Percentiles rank a stretch among this genome's conserved stretches.
phyloP scores from a whole-genome alignment of 2,329 filamentous ascomycete genomes.

The Colletotrichum abscissum region DNA sequence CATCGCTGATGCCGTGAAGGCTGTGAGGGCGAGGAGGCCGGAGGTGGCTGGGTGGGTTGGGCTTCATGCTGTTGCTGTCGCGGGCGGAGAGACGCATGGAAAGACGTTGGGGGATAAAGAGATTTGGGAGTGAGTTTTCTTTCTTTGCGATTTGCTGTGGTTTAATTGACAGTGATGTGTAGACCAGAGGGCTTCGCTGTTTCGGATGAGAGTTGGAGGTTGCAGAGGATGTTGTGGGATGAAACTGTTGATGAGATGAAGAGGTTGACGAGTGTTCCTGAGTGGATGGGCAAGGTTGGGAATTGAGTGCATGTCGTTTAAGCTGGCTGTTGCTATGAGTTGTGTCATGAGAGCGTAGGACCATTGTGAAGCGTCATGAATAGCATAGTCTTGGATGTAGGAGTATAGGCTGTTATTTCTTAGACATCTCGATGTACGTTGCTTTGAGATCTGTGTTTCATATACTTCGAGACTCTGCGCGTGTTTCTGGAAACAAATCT shows the following conservation, averaged over 20 bases:
- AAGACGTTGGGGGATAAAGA: constrained; percentile 19
- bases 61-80: constrained; percentile 12
- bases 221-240: constrained; percentile 9
- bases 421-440: too few relatives aligned
- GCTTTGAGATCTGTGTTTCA: too few relatives aligned
- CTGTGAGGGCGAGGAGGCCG: constrained; percentile 1
- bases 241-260: constrained; percentile 7
- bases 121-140: constrained; percentile 12
- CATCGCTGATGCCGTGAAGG: background rate
- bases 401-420: background rate
- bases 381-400: background rate
- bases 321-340: background rate
- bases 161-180: background rate
- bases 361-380: background rate
- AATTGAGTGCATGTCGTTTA: background rate
- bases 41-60: constrained; percentile 18
- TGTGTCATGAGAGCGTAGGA: background rate
- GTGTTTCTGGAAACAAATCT: too few relatives aligned
- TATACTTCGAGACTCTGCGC: background rate
- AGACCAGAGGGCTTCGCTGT: background rate
- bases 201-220: background rate
- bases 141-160: background rate
- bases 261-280: background rate
- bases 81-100: constrained; percentile 20
- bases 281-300: background rate